Base-by-base conservation (phyloP, 2,329 filamentous ascomycete species). In the Pseudogymnoascus sp. region DNA sequence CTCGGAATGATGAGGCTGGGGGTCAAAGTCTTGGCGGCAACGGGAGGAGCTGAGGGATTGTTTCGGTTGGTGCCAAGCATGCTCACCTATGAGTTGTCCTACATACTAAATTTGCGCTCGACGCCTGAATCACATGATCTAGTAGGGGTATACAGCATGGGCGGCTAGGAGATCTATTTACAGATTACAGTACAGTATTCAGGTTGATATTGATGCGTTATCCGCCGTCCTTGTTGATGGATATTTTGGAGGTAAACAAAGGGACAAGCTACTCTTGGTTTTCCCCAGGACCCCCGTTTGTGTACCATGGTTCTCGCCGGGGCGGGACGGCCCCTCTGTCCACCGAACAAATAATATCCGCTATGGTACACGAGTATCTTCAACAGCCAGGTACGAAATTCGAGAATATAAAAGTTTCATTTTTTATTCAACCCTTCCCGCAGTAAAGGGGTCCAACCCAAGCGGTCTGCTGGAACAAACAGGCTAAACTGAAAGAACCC, bases 371-470 rank as follows among this genome's bases (percentile, higher is more conserved):
- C 23, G 10, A 45, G 41, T 21, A 25, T 51, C 45, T 25, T 25
- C 45, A 51, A 1, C 13, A 51, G 23, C 45, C 23, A 54, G 45
- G 23, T 8, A 54, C 45, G 14, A 54, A 54, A 54, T 28, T 54
- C 45, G 45, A 14, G 45, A 16, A n/a, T 54, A 54, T 51, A 51
- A 51, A 48, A 7, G 45, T 54, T 51, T 54, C 45, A 54, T 54
- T 31, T 54, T 54, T n/a, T 54, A 31, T 48, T 51, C 23, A 28
- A 51, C 45, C 45, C 45, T 51, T 28, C 21, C 45, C 45, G 23
- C 45, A 54, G 45, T 54, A 54, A 28, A 54, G 45, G 45, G 45
- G 45, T 54, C 45, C 45, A 54, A 54, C 45, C 23, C 45, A 54
- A 7, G 45, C 45, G 45, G 23, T 54, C 45, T 54, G 23, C 45